Conservation (phyloP, 371 early-diverging fungal species). For the Lichtheimia hyalospora region DNA sequence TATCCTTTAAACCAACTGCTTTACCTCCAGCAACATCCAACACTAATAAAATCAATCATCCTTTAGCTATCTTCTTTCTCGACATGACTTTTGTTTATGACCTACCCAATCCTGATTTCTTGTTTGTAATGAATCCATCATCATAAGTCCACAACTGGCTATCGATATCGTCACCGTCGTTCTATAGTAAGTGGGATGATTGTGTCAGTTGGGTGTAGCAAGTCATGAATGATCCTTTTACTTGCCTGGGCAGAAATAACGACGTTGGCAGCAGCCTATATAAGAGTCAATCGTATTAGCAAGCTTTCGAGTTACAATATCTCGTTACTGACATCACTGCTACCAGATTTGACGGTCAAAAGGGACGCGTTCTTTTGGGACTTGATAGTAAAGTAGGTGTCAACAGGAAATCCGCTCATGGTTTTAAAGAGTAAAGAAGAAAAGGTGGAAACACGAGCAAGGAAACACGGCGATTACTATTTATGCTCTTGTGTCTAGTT, state of each 20-base stretch:
- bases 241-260: slow-evolving; percentile 9
- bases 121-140: slow-evolving; percentile 24
- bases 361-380: slow-evolving; percentile 16
- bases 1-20: too few species aligned
- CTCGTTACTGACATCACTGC: background rate
- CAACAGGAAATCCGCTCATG: slow-evolving; percentile 25
- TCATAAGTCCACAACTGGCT: slow-evolving; percentile 27
- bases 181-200: background rate
- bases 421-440: slow-evolving; percentile 1
- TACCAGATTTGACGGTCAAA: slow-evolving; percentile 13
- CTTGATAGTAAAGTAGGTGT: slow-evolving; percentile 30
- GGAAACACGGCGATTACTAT: background rate
- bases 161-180: slow-evolving; percentile 6
- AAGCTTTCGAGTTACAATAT: too few species aligned
- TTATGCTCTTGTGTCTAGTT: slow-evolving; percentile 1
- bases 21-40: slow-evolving; percentile 43
- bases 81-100: background rate
- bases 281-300: background rate
- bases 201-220: background rate
- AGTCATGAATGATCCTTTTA: background rate
- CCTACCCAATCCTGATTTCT: slow-evolving; percentile 28
- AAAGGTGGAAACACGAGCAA: background rate
- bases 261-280: background rate
- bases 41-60: slow-evolving; percentile 13
- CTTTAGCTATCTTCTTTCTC: background rate